A percentile compares a stretch with the other conserved stretches of the same genome.
These are phyloP conservation scores for Elsinoe australis DNA, from an alignment of 2,329 filamentous ascomycete genomes.

Conservation along the genomic window DNA sequence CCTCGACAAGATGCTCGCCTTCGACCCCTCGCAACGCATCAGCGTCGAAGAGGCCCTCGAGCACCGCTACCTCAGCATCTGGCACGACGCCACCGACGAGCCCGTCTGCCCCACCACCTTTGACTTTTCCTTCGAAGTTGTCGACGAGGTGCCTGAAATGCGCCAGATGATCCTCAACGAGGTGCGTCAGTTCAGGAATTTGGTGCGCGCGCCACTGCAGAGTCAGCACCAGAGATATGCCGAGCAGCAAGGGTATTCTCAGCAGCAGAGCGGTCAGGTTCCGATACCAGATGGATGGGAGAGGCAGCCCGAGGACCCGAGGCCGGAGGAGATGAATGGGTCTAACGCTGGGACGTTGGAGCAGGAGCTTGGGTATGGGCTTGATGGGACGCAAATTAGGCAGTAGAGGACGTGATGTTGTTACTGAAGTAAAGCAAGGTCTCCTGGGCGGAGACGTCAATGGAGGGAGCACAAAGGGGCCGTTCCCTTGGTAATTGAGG, in stretches of 20 bases:
- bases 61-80: slow-evolving; percentile 93
- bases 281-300: slow-evolving; percentile 48
- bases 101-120: slow-evolving; percentile 88
- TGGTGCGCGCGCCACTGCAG: slow-evolving; percentile 37
- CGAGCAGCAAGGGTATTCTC: slow-evolving; percentile 28
- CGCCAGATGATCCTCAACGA: slow-evolving; percentile 96
- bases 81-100: slow-evolving; percentile 96
- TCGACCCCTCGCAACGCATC: slow-evolving; percentile 89
- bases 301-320: slow-evolving; percentile 43
- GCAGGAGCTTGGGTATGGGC: slow-evolving; percentile 43
- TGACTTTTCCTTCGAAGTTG: slow-evolving; percentile 97
- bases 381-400: slow-evolving; percentile 19
- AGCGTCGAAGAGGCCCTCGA: slow-evolving; percentile 91
- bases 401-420: not conserved
- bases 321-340: slow-evolving; percentile 45
- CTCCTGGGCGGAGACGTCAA: too few relatives aligned
- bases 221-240: slow-evolving; percentile 39
- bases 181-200: slow-evolving; percentile 70
- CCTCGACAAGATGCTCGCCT: slow-evolving; percentile 93
- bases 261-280: slow-evolving; percentile 43
- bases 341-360: slow-evolving; percentile 31
- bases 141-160: slow-evolving; percentile 92
- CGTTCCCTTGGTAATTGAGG: too few relatives aligned
- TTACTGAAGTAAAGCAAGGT: not conserved
- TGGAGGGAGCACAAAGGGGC: too few relatives aligned